Evolutionary conservation across 257 asterid species (phyloP), one percentile per base, ranked within the genome.

Genomic region (Catharanthus roseus): DNA sequence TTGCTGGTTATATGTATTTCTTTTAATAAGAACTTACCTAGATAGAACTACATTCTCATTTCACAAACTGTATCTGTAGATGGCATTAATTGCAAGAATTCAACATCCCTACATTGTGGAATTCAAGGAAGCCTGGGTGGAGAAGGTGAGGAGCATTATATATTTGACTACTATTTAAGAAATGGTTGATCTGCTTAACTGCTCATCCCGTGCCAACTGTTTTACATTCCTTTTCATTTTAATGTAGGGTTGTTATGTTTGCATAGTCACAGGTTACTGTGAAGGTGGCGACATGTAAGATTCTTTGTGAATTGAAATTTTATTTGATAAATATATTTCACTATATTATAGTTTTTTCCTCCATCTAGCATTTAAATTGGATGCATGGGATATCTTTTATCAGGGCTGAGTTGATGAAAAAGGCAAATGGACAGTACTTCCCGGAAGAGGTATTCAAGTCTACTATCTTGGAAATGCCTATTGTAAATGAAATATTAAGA

Each of bases 241-340:
- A 63, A 77, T 75, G 70, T 82, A 91, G 99, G 99, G 99, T 63
- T 95, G 99, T 81, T 95, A 91, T 82, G 99, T 95, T 70, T 95
- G 99, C 86, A 95, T 95, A 72, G 90, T 95, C 61, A 95, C 99
- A 26, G 96, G 99, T 71, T 91, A 91, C 83, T 95, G 99, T 68
- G 99, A 95, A 81, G 98, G 98, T 33, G 99, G 99, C 57, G 99
- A 95, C 86, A 89, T 95, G 99, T 95, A 84, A 89, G 97, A 82
- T 69, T 60, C n/a, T 9, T 28, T 44, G 21, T 39, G 23, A 29
- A 36, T 1, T 34, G 12, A 41, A 29, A 18, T 36, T 18, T 23
- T 4, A 29, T 47, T 28, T 31, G 55, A 5, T n/a, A 28, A 65
- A 33, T 12, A 31, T 49, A 36, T 10, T 75, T 44, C 65, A 62